These are phyloP conservation scores for Polygonum aviculare DNA, from an alignment of 148 eudicot species.

Conservation along the genomic window DNA sequence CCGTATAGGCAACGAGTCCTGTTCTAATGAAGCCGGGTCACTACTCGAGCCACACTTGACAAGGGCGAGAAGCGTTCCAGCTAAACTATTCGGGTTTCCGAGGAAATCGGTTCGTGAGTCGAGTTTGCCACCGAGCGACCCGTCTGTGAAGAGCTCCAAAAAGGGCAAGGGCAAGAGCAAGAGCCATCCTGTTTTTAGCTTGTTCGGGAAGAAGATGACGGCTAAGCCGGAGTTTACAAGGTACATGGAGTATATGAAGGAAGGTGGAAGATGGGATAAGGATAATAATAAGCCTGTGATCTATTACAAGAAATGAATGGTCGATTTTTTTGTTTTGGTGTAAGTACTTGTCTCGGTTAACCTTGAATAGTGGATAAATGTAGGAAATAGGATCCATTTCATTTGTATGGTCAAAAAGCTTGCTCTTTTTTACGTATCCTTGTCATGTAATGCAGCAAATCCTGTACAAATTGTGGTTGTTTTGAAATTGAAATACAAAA, in stretches of 20 bases:
- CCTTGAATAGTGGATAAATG: not conserved
- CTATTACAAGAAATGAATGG: slow-evolving; percentile 18
- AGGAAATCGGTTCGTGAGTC: slow-evolving; percentile 7
- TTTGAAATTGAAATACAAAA: not conserved
- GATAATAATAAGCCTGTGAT: slow-evolving; percentile 20
- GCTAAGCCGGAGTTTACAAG: slow-evolving; percentile 41
- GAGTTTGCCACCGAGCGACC: not conserved
- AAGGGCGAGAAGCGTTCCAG: slow-evolving; percentile 28
- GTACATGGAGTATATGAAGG: slow-evolving; percentile 33
- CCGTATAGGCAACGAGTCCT: slow-evolving; percentile 17
- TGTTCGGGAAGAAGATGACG: slow-evolving; percentile 35
- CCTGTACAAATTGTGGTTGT: not conserved
- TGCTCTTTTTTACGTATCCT: not conserved
- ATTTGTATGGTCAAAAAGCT: not conserved
- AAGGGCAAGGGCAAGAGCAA: slow-evolving; percentile 8
- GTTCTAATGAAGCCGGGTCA: not conserved
- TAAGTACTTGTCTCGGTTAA: not conserved
- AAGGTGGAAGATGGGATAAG: slow-evolving; percentile 33
- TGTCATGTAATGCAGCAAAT: not conserved
- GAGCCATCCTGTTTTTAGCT: slow-evolving; percentile 29
- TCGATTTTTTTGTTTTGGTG: not conserved
- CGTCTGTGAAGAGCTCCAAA: not conserved
- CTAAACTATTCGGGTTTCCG: slow-evolving; percentile 27
- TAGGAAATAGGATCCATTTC: not conserved
- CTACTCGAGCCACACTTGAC: slow-evolving; percentile 10